Evolutionary conservation across 306 rosid species (phyloP), one percentile per base, ranked within the genome.

Genomic region (Prunus mira): DNA sequence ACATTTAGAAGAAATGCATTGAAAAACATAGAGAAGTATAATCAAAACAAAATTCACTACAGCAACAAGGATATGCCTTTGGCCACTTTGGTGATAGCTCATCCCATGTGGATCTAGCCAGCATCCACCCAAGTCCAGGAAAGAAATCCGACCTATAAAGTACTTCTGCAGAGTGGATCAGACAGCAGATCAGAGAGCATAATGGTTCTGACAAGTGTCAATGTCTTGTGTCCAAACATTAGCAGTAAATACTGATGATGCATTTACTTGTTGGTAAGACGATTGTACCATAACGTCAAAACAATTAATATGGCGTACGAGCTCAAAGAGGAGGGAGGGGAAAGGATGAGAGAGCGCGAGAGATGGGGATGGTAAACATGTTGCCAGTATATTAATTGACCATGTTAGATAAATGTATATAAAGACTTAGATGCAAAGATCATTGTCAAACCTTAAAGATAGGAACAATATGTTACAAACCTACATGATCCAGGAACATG

Each of bases 81-180:
- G 98, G 98, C 98, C 97, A 95, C 85, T 95, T 95, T n/a, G 97
- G 97, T 73, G 98, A 95, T 60, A 95, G 88, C 85, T 95, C 97
- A 88, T 95, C 93, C 98, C 98, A 92, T 74, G 85, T 89, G 70
- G 91, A 84, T 89, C 85, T 89, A 76, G 80, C 52, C 67, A 95
- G 89, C 98, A 95, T 95, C 97, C 98, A 92, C 73, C 97, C 97
- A 77, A 95, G 91, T 76, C 97, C 97, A 67, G 97, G 97, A 87
- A 95, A 95, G 84, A 95, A 92, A 80, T 95, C 96, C 2, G 98
- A 95, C 69, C 97, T 97, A 84, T 95, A 92, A 66, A 95, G 91
- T 79, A 79, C 79, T 60, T 92, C 98, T 95, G 91, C 87, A 86
- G 80, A 65, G 27, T 6, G 24, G 24, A 87, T 79, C 61, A 70